Evolutionary conservation across 2,329 filamentous ascomycete species (phyloP).

Genomic region (Lojkania enalia): DNA sequence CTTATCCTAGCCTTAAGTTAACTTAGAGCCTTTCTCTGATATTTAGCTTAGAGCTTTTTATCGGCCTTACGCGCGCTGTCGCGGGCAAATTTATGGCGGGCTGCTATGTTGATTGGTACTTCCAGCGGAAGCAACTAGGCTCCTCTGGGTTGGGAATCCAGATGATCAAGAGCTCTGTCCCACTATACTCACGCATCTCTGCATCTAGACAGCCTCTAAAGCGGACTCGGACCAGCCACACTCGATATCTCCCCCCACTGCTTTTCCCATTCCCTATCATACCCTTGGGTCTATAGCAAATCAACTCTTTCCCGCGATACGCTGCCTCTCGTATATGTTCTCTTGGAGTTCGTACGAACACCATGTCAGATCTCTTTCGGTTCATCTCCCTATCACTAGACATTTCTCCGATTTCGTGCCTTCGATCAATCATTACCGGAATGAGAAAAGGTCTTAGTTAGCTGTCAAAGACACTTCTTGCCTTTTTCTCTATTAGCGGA

Average conservation of each 20-base stretch:
- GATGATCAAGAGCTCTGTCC: too few species aligned
- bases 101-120: too few species aligned
- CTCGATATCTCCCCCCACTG: constrained; percentile 1
- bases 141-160: too few species aligned
- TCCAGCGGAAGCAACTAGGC: too few species aligned
- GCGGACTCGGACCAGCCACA: too few species aligned
- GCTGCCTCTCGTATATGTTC: constrained; percentile 1
- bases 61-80: too few species aligned
- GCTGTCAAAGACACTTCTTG: constrained; percentile 1
- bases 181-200: too few species aligned
- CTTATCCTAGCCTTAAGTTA: too few species aligned
- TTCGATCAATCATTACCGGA: constrained; percentile 1
- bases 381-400: constrained; percentile 2
- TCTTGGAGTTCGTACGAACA: neutral
- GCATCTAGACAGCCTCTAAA: too few species aligned
- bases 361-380: neutral
- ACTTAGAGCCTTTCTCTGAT: too few species aligned
- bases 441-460: constrained; percentile 3
- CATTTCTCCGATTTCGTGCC: constrained; percentile 2
- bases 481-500: neutral
- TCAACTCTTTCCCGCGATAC: neutral
- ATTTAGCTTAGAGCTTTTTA: too few species aligned
- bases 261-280: constrained; percentile 1
- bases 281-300: constrained; percentile 1
- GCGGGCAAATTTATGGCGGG: too few species aligned